A percentile compares a stretch with the other conserved stretches of the same genome.
Evolutionary conservation across 2,329 filamentous ascomycete species (phyloP).

Genomic region (Cryphonectria japonica): DNA sequence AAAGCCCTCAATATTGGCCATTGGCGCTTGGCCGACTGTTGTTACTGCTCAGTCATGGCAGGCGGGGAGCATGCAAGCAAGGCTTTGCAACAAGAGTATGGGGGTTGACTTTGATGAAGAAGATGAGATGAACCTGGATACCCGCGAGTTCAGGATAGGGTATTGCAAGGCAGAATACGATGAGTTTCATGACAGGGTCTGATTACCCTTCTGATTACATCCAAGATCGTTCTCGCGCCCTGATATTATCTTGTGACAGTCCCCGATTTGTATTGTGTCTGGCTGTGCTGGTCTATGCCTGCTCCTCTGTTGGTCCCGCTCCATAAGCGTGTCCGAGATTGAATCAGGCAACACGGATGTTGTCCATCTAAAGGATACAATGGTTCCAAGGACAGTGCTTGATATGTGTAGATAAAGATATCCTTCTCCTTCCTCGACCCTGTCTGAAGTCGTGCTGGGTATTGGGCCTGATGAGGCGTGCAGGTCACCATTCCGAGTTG

Average conservation of each 20-base stretch:
- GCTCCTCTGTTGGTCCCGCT: neutral
- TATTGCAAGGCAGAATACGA: constrained; percentile 3
- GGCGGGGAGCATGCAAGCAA: neutral
- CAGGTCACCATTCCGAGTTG: neutral
- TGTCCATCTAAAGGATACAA: neutral
- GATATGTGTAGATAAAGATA: neutral
- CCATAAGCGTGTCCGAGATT: neutral
- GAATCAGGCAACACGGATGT: neutral
- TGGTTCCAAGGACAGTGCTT: neutral
- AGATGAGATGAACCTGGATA: constrained; percentile 1
- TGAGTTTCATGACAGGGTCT: neutral
- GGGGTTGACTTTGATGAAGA: neutral
- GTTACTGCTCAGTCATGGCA: neutral
- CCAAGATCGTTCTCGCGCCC: neutral
- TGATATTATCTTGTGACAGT: neutral
- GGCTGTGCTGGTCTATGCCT: neutral
- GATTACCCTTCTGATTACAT: neutral
- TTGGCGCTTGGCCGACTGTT: neutral
- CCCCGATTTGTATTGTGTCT: neutral
- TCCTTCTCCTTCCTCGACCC: neutral
- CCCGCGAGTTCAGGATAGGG: neutral
- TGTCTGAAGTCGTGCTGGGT: neutral
- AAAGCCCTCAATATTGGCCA: neutral
- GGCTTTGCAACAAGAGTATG: neutral
- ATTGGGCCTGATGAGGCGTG: neutral